Base-by-base conservation (phyloP, 2,329 filamentous ascomycete genomes). In the Sarocladium kiliense region DNA sequence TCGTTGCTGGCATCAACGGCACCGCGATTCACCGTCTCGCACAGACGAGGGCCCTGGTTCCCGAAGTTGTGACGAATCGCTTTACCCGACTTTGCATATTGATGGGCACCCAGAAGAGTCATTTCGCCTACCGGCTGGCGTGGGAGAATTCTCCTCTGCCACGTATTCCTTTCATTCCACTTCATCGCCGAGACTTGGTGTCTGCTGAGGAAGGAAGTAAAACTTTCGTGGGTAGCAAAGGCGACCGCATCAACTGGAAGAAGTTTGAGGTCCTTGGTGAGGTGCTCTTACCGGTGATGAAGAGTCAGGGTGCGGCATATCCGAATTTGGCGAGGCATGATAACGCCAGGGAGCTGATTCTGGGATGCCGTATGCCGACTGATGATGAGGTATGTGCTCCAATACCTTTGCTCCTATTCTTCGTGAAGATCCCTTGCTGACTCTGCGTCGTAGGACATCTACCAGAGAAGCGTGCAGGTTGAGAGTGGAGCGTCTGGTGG, bases 211-310 rank as follows among this genome's bases (percentile, higher is more conserved):
- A 96, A 71, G 94, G 93, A 32, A 97, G 94, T 70, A 84, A 84
- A 64, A 97, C 94, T 0, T 93, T 96, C 68, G 77, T 97, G 1
- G 90, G 88, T 7, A 78, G 82, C 2, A 79, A 84, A 58, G 83
- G 78, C 60, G 83, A 90, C 59, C 79, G 89, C 53, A 89, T 99
- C 67, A 97, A 97, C 68, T 99, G 94, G 94, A 91, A 88, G 71
- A 99, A 99, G 68, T 99, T 97, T 64, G 93, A 97, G 70, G 87
- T 99, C 30, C 85, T 97, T 71, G 92, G 92, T 6, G 93, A 97
- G 63, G 89, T 97, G 4, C 81, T 97, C 54, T 77, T 97, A 57
- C 88, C 90, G 2, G 86, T 99, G 55, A 95, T 97, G 81, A 88
- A 87, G 71, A 96, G 93, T 64, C 92, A 97, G 71, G 88, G 89